A percentile compares a stretch with the other conserved stretches of the same genome.
Conservation (phyloP, 148 eudicot species). For the Nepenthes mirabilis region DNA sequence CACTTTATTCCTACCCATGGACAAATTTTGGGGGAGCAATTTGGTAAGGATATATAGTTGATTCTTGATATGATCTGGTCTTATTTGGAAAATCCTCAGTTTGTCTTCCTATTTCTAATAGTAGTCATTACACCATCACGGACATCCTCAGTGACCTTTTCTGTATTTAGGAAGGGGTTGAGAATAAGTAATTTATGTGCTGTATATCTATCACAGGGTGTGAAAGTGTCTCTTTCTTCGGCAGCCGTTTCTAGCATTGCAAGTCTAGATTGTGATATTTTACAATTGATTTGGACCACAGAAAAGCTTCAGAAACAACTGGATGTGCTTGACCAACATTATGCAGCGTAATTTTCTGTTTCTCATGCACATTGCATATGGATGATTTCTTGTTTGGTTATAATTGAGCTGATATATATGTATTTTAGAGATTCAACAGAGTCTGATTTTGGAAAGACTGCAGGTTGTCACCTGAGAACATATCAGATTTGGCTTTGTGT, state of each 20-base stretch:
- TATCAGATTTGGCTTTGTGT: not conserved
- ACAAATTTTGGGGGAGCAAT: too few species aligned
- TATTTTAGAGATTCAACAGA: not conserved
- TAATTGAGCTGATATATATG: not conserved
- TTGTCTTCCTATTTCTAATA: too few species aligned
- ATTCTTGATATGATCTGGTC: too few species aligned
- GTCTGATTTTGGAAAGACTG: too few species aligned
- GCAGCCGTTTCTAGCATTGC: conserved; percentile 33
- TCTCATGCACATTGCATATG: conserved; percentile 4
- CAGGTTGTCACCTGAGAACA: not conserved
- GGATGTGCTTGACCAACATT: conserved; percentile 48
- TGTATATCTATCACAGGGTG: conserved; percentile 42
- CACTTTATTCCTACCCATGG: too few species aligned
- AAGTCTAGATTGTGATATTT: conserved; percentile 44
- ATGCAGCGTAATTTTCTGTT: conserved; percentile 31
- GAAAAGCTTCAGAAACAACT: conserved; percentile 82
- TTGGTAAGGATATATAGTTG: too few species aligned
- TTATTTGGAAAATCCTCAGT: too few species aligned
- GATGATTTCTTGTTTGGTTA: not conserved
- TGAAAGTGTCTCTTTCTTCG: conserved; percentile 60
- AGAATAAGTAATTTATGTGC: not conserved
- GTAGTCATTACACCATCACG: too few species aligned
- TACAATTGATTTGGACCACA: conserved; percentile 65
- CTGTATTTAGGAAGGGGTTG: not conserved
- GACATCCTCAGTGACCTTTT: too few species aligned